These are phyloP conservation scores for Mucor irregularis DNA, from an alignment of 371 early-diverging fungal genomes.

Conservation along the genomic window DNA sequence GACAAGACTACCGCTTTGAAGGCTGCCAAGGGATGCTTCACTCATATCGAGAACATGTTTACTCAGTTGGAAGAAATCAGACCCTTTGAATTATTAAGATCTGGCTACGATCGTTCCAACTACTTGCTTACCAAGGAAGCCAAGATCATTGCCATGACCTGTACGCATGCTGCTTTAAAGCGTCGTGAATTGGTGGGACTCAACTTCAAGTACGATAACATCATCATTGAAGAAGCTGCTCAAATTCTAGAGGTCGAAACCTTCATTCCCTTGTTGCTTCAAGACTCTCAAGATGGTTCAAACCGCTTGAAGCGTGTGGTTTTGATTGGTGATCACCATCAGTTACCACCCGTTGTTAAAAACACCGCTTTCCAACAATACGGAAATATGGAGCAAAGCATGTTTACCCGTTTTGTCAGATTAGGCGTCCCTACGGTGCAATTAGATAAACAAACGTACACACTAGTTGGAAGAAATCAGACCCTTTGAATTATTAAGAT, in stretches of 20 bases:
- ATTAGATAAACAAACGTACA: slow-evolving; percentile 85
- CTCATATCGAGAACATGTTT: slow-evolving; percentile 75
- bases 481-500: slow-evolving; percentile 90
- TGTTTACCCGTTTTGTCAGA: slow-evolving; percentile 89
- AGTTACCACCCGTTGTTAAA: slow-evolving; percentile 93
- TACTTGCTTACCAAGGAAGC: slow-evolving; percentile 95
- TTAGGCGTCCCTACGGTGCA: slow-evolving; percentile 86
- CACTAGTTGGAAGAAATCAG: too few relatives aligned
- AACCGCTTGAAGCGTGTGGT: slow-evolving; percentile 84
- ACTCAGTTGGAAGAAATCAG: slow-evolving; percentile 68
- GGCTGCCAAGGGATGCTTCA: slow-evolving; percentile 76
- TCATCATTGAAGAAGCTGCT: slow-evolving; percentile 98
- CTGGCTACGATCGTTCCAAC: slow-evolving; percentile 79
- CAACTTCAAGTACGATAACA: slow-evolving; percentile 92
- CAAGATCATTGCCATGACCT: slow-evolving; percentile 94
- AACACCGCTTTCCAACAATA: slow-evolving; percentile 80
- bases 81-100: slow-evolving; percentile 90
- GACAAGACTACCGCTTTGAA: slow-evolving; percentile 52
- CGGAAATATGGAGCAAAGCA: slow-evolving; percentile 88
- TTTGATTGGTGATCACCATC: slow-evolving; percentile 97
- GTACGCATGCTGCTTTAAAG: slow-evolving; percentile 92
- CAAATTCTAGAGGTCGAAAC: slow-evolving; percentile 97
- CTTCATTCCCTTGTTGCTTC: slow-evolving; percentile 89
- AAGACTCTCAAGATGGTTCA: slow-evolving; percentile 62
- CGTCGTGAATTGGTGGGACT: slow-evolving; percentile 79